Base-by-base conservation (phyloP, 306 rosid genomes). In the Quercus parvula region DNA sequence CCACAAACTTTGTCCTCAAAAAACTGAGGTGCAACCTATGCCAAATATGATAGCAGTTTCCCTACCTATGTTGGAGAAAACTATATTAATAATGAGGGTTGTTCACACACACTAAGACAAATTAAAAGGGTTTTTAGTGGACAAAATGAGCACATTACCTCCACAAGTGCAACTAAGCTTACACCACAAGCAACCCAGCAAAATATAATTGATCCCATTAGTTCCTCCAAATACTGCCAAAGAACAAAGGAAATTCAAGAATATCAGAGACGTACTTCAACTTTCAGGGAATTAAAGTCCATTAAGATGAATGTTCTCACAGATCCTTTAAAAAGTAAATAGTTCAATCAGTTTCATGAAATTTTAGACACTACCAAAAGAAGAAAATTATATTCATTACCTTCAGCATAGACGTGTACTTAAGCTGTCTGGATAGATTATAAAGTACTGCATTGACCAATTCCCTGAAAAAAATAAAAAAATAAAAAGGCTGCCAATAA, bases 161-260 rank as follows among this genome's bases (percentile, higher is more conserved):
- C 97, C 75, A 88, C 85, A 75, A 94, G 94, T 52, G 98, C 93
- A 79, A 83, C 85, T 84, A 94, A 81, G 88, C 94, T 94, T 78
- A 94, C 97, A 79, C 94, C 95, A 79, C 97, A 94, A 82, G 94
- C 88, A 86, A 94, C 93, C 97, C 97, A 94, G 79, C 88, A 87
- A 84, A 92, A 94, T 61, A 94, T 85, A 86, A 94, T 81, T 57
- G 97, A 73, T 79, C 97, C 98, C 74, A 94, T 80, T 54, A 88
- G 89, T 80, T 94, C 90, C 85, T 92, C 98, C 89, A 94, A 63
- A 85, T 94, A 94, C 98, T 94, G 92, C 89, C 90, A 76, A 78
- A 77, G 74, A 82, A 74, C 41, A 56, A 35, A 79, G 33, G 75
- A 80, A 20, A 79, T 17, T 69, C 55, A 72, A 59, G 64, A 20